phyloP scores from a whole-genome alignment of 192 early-diverging fungal species.

The Coemansia sp. region DNA sequence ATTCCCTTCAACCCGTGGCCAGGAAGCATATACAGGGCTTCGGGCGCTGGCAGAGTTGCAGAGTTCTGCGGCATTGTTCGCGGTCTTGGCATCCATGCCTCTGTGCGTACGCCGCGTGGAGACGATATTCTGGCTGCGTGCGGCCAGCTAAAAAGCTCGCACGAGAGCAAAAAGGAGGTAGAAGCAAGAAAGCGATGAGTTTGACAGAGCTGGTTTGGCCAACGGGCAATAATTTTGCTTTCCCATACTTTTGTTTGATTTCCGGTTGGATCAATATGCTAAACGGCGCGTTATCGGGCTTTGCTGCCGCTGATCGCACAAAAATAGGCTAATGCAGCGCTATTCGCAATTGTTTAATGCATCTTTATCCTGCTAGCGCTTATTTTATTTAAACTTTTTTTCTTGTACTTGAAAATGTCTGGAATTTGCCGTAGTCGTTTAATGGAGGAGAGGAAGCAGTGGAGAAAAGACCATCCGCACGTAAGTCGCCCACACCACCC shows the following conservation, averaged over 20 bases:
- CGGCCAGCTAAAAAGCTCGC: constrained; percentile 59
- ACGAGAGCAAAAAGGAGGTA: constrained; percentile 12
- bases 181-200: too few species aligned
- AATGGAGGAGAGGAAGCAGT: constrained; percentile 95
- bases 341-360: not conserved
- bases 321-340: not conserved
- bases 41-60: constrained; percentile 55
- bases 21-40: constrained; percentile 65
- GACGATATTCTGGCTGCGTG: constrained; percentile 82
- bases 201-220: too few species aligned
- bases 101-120: constrained; percentile 62
- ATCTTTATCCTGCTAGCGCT: not conserved
- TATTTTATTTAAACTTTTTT: not conserved
- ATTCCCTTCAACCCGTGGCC: constrained; percentile 90
- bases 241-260: not conserved
- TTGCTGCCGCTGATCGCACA: not conserved
- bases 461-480: constrained; percentile 90
- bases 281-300: not conserved
- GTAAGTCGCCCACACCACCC: constrained; percentile 16
- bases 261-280: not conserved
- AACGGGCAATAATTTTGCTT: not conserved
- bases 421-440: constrained; percentile 76
- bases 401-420: constrained; percentile 39
- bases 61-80: constrained; percentile 57
- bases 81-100: constrained; percentile 55